phyloP scores from a whole-genome alignment of 108 stramenopile species.

The Stephanodiscus minutulus region DNA sequence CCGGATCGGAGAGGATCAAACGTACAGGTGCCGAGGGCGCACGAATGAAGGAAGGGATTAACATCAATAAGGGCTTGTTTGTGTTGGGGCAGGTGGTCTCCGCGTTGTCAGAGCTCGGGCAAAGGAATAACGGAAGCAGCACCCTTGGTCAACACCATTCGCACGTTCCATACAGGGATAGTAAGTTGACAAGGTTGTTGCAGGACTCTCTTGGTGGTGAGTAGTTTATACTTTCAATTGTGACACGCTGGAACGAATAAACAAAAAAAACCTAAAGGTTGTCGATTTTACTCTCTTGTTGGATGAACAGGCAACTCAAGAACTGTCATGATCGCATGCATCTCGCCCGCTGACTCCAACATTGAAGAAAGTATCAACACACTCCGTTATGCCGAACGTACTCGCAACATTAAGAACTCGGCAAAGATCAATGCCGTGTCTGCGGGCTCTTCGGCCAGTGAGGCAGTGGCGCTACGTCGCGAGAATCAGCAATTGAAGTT shows the following conservation, averaged over 20 bases:
- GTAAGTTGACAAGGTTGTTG: no score
- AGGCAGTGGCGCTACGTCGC: slow-evolving; percentile 69
- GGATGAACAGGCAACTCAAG: slow-evolving; percentile 67
- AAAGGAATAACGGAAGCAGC: slow-evolving; percentile 7
- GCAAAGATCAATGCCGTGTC: slow-evolving; percentile 84
- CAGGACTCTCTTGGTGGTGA: not conserved
- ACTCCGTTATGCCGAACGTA: slow-evolving; percentile 87
- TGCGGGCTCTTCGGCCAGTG: slow-evolving; percentile 58
- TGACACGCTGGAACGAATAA: not conserved
- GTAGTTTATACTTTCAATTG: not conserved
- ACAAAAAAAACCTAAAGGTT: not conserved
- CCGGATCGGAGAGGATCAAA: slow-evolving; percentile 81
- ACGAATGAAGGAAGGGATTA: slow-evolving; percentile 83
- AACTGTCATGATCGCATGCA: slow-evolving; percentile 82
- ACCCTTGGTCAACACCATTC: slow-evolving; percentile 13
- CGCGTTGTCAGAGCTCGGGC: slow-evolving; percentile 49
- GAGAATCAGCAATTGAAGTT: slow-evolving; percentile 77
- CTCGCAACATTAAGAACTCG: slow-evolving; percentile 83
- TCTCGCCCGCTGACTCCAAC: slow-evolving; percentile 72
- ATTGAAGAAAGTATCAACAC: slow-evolving; percentile 90
- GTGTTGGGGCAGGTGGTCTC: slow-evolving; percentile 71
- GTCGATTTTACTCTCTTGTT: not conserved
- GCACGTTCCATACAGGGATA: slow-evolving; percentile 71
- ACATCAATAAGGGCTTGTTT: slow-evolving; percentile 89
- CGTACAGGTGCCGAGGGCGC: slow-evolving; percentile 70